Evolutionary conservation across 2,329 filamentous ascomycete species (phyloP).

Genomic region (Sclerotinia sclerotiorum): DNA sequence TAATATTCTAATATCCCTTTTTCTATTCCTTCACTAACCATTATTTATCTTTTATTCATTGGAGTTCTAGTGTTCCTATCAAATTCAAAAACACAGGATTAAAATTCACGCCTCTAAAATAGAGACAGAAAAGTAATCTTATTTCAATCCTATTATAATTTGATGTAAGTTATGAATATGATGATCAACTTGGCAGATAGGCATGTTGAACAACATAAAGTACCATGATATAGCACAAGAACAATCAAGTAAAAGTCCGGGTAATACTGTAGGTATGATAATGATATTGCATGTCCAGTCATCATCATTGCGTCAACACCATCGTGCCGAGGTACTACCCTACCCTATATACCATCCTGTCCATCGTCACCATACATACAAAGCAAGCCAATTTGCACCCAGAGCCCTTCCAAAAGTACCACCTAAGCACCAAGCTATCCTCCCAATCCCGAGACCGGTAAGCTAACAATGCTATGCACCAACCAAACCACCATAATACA

Average conservation of each 20-base stretch:
- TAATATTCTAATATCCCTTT: too few species aligned
- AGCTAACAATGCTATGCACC: slow-evolving; percentile 21
- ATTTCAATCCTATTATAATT: too few species aligned
- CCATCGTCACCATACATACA: neutral
- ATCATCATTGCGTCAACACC: neutral
- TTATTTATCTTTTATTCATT: too few species aligned
- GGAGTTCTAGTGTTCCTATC: too few species aligned
- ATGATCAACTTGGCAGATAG: neutral
- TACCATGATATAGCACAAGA: neutral
- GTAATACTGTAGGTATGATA: neutral
- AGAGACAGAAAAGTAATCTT: too few species aligned
- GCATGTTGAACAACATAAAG: neutral
- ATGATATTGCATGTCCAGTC: neutral
- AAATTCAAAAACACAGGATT: too few species aligned
- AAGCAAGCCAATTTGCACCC: too few species aligned
- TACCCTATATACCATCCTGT: neutral
- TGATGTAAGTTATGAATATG: neutral
- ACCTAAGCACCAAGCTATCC: slow-evolving; percentile 22
- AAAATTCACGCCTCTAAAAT: too few species aligned
- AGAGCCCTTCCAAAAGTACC: neutral
- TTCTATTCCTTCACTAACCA: too few species aligned
- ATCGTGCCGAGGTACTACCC: neutral
- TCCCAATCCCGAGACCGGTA: slow-evolving; percentile 21
- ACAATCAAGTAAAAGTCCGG: neutral
- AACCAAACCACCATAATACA: slow-evolving; percentile 14